These are phyloP conservation scores for Eimeria brunetti DNA, from an alignment of 169 alveolate genomes.

Conservation along the genomic window DNA sequence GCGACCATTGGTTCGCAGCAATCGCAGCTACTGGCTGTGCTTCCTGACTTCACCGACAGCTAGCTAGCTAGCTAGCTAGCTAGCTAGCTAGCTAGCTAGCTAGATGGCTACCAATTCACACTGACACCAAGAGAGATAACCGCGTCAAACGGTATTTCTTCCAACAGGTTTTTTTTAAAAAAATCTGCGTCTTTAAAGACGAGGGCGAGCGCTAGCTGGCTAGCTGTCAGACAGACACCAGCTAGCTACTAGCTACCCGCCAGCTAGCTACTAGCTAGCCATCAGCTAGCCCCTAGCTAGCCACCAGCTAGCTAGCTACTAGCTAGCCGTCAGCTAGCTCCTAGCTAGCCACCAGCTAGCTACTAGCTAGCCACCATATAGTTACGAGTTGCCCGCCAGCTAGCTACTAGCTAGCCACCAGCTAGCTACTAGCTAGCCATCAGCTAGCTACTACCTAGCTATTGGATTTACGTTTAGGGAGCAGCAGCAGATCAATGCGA, in stretches of 20 bases:
- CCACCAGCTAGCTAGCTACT: not conserved
- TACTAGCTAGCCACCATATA: not conserved
- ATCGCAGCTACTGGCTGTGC: constrained; percentile 48
- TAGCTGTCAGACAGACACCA: too few relatives aligned
- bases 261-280: too few relatives aligned
- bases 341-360: constrained; percentile 1
- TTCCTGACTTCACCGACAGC: constrained; percentile 26
- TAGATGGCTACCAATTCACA: too few relatives aligned
- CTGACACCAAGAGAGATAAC: too few relatives aligned
- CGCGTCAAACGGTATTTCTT: too few relatives aligned
- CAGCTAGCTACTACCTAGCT: not conserved
- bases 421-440: constrained; percentile 5
- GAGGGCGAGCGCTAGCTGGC: not conserved
- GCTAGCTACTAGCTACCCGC: too few relatives aligned
- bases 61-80: not conserved
- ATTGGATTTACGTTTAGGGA: not conserved
- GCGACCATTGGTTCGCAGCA: constrained; percentile 41
- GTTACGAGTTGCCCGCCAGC: not conserved
- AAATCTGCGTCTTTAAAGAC: too few relatives aligned
- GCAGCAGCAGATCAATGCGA: constrained; percentile 34
- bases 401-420: not conserved
- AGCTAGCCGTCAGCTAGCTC: not conserved
- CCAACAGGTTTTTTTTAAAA: too few relatives aligned
- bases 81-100: not conserved
- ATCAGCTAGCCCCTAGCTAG: too few relatives aligned